A percentile compares a stretch with the other conserved stretches of the same genome.
phyloP scores from a whole-genome alignment of 768 basidiomycete genomes.

The Hygrocybe coccinea region DNA sequence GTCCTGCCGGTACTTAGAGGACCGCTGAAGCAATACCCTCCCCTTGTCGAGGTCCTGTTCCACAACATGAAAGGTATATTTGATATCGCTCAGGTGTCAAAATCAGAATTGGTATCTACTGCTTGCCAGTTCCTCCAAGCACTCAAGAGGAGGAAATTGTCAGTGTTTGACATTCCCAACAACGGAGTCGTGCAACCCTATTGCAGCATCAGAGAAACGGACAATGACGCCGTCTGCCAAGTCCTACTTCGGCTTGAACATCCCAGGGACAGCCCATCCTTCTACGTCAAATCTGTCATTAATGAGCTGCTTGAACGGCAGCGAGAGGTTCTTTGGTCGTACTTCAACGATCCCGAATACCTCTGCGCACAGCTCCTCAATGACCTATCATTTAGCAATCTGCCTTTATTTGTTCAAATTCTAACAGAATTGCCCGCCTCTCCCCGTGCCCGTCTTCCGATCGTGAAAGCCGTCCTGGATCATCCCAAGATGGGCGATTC shows the following conservation, averaged over 20 bases:
- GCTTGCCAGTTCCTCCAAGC: constrained; percentile 11
- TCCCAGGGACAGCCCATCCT: constrained; percentile 10
- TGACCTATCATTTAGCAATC: not conserved
- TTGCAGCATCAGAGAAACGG: constrained; percentile 11
- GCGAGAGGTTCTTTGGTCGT: constrained; percentile 11
- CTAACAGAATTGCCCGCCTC: constrained; percentile 1
- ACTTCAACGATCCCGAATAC: constrained; percentile 11
- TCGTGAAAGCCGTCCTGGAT: constrained; percentile 3
- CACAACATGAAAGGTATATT: constrained; percentile 14
- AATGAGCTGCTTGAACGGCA: constrained; percentile 7
- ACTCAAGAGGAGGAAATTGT: constrained; percentile 11
- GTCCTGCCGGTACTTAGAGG: not conserved
- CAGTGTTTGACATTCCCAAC: constrained; percentile 12
- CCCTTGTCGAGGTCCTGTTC: constrained; percentile 12
- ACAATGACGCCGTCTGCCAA: constrained; percentile 17
- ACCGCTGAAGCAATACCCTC: constrained; percentile 11
- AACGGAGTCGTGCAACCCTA: constrained; percentile 14
- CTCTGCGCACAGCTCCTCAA: not conserved
- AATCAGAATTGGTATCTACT: constrained; percentile 4
- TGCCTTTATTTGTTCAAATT: not conserved
- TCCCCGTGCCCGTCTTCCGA: constrained; percentile 11
- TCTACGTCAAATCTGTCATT: constrained; percentile 5
- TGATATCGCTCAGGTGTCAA: constrained; percentile 14
- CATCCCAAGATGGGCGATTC: not conserved
- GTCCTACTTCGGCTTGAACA: constrained; percentile 11